These are phyloP conservation scores for Syzygium aromaticum DNA, from an alignment of 345 rosid genomes.

Conservation along the genomic window DNA sequence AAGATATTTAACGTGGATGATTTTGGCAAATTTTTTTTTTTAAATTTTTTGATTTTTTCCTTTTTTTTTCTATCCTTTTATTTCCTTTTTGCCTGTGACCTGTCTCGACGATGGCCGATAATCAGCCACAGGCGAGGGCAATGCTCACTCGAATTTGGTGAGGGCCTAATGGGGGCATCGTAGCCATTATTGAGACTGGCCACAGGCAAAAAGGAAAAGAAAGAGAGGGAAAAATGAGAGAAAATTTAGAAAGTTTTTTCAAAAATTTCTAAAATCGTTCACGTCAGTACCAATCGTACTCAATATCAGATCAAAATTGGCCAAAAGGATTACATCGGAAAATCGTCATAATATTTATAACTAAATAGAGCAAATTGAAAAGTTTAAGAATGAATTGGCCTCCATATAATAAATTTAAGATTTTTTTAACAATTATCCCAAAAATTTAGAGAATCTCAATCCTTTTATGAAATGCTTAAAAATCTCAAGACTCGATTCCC, in stretches of 20 bases:
- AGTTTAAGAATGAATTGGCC: background rate
- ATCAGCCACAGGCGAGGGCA: no score
- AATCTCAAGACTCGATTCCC: background rate
- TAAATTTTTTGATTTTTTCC: background rate
- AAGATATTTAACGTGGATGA: background rate
- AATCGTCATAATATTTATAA: background rate
- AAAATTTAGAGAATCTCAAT: background rate
- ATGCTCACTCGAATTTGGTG: background rate
- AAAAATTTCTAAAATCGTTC: background rate
- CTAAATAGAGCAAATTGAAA: background rate
- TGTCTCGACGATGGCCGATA: background rate
- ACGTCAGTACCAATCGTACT: rapidly evolving
- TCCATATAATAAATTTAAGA: background rate
- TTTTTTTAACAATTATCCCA: background rate
- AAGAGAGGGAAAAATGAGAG: background rate
- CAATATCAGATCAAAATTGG: background rate
- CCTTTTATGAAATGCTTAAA: background rate
- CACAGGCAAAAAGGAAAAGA: background rate
- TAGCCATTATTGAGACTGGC: background rate
- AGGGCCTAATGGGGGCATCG: background rate
- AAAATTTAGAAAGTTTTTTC: background rate
- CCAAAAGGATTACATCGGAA: background rate
- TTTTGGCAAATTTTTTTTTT: no score
- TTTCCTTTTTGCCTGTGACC: background rate
- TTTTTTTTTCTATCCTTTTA: background rate